Percentiles rank a stretch among this genome's conserved stretches.
phyloP scores from a whole-genome alignment of 176 grass and related monocot species.

The Zizania latifolia region DNA sequence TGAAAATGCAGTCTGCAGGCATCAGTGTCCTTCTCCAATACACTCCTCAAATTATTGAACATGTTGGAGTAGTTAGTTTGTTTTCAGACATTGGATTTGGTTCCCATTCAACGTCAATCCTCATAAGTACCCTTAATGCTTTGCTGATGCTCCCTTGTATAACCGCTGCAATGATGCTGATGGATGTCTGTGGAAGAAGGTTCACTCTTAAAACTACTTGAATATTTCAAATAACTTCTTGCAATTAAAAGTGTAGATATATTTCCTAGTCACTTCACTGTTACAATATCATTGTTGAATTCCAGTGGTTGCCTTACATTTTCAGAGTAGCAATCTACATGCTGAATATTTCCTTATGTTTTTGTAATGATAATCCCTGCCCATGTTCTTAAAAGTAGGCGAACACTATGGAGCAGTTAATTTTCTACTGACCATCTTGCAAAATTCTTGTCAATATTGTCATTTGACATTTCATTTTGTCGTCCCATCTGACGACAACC shows the following conservation, averaged over 20 bases:
- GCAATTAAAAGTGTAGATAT: not conserved
- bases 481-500: not conserved
- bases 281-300: constrained; percentile 6
- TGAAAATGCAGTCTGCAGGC: constrained; percentile 66
- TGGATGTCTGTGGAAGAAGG: constrained; percentile 86
- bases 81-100: constrained; percentile 60
- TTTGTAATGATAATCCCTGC: not conserved
- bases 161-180: constrained; percentile 73
- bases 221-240: not conserved
- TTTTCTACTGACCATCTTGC: constrained; percentile 3
- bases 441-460: not conserved
- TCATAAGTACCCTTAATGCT: constrained; percentile 65
- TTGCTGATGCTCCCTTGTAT: constrained; percentile 84
- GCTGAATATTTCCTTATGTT: not conserved
- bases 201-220: constrained; percentile 11
- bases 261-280: not conserved
- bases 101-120: constrained; percentile 65
- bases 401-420: not conserved
- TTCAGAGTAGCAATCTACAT: not conserved
- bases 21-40: constrained; percentile 75
- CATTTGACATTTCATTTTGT: not conserved
- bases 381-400: not conserved
- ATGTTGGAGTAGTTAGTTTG: constrained; percentile 59
- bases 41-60: constrained; percentile 75
- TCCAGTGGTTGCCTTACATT: constrained; percentile 4